Conservation (phyloP, 179 eudicot species). For the Spergularia azorica region DNA sequence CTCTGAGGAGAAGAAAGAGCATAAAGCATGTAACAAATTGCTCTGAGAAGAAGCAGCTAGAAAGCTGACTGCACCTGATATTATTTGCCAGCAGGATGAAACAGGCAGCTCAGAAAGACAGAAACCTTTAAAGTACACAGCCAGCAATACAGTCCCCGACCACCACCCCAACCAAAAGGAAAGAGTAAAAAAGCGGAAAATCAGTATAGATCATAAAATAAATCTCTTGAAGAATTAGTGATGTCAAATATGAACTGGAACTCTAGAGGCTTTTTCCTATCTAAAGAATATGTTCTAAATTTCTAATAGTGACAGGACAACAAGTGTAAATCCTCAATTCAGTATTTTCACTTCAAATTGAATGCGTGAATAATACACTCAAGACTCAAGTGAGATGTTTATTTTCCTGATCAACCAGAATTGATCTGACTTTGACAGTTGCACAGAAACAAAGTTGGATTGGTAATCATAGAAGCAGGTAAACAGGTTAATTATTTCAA, state of each 20-base stretch:
- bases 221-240: not conserved
- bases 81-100: no score
- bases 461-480: slow-evolving; percentile 2
- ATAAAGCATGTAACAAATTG: no score
- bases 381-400: not conserved
- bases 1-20: no score
- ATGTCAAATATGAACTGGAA: not conserved
- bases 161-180: no score
- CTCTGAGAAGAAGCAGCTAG: no score
- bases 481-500: slow-evolving; percentile 12
- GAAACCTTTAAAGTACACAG: no score
- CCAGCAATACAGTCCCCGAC: no score
- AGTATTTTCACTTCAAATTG: slow-evolving; percentile 1
- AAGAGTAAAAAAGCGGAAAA: no score
- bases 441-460: slow-evolving; percentile 10
- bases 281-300: slow-evolving; percentile 12
- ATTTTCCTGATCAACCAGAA: slow-evolving; percentile 17
- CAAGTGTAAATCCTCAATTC: not conserved
- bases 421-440: slow-evolving; percentile 11
- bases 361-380: slow-evolving; percentile 17
- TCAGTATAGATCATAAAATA: not conserved
- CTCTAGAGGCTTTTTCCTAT: not conserved
- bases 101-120: no score
- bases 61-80: no score
- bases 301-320: slow-evolving; percentile 9